These are phyloP conservation scores for Eucalyptus erythrocorys DNA, from an alignment of 345 rosid species.

Conservation along the genomic window DNA sequence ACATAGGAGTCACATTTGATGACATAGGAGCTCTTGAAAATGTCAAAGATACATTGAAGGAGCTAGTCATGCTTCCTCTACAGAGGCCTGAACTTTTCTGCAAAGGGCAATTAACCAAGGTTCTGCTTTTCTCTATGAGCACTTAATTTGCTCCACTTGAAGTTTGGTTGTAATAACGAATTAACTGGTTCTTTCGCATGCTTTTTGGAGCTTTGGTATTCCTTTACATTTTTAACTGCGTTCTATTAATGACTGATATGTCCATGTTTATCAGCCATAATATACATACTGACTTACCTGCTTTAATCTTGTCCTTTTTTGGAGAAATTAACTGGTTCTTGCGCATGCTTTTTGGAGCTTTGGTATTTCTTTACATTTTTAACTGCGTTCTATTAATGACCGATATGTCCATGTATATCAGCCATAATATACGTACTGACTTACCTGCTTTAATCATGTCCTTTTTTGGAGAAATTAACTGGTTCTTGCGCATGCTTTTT, in stretches of 20 bases:
- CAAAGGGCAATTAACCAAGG: slow-evolving; percentile 86
- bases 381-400: neutral
- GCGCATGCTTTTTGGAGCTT: neutral
- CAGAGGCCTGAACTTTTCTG: slow-evolving; percentile 86
- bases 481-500: neutral
- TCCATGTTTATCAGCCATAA: neutral
- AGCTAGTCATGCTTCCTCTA: slow-evolving; percentile 88
- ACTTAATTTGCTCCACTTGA: neutral
- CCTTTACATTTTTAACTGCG: neutral
- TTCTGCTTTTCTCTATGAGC: neutral
- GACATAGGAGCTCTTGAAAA: slow-evolving; percentile 91
- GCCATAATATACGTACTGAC: neutral
- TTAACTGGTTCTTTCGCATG: neutral
- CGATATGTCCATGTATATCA: neutral
- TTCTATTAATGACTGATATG: neutral
- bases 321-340: neutral
- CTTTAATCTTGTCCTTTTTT: neutral
- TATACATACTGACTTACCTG: neutral
- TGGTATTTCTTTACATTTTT: neutral
- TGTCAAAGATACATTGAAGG: slow-evolving; percentile 84
- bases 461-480: neutral
- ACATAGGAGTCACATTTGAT: slow-evolving; percentile 83
- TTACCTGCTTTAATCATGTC: neutral
- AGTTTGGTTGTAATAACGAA: neutral
- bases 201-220: no score